Evolutionary conservation across 805 yeast species (phyloP).

Genomic region (Nakazawaea sp.): DNA sequence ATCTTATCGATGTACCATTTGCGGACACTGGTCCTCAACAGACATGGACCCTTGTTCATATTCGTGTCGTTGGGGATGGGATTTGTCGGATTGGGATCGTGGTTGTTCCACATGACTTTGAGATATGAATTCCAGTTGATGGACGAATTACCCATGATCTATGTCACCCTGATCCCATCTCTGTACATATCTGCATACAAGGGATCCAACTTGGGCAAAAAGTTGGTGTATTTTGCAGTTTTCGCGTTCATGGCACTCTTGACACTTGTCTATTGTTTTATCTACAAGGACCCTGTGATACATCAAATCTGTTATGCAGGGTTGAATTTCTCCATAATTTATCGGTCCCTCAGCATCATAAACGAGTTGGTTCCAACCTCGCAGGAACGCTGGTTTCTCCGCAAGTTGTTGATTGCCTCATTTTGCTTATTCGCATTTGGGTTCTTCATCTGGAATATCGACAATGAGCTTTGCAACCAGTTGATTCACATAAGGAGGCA

Average conservation of each 20-base stretch:
- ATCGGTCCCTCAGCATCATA: constrained; percentile 35
- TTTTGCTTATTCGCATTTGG: constrained; percentile 55
- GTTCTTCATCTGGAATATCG: constrained; percentile 83
- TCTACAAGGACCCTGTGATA: constrained; percentile 74
- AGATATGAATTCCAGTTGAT: constrained; percentile 82
- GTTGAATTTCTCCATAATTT: constrained; percentile 67
- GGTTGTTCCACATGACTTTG: constrained; percentile 96
- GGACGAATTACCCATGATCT: constrained; percentile 97
- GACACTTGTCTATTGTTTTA: constrained; percentile 61
- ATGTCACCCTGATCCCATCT: constrained; percentile 93
- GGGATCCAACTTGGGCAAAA: constrained; percentile 14
- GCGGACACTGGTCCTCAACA: constrained; percentile 49
- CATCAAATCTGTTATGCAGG: constrained; percentile 84
- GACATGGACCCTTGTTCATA: constrained; percentile 64
- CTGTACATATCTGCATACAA: constrained; percentile 27
- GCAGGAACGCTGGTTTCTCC: constrained; percentile 16
- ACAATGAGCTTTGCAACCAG: constrained; percentile 65
- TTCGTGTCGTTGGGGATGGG: constrained; percentile 74
- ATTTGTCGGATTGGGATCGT: constrained; percentile 87
- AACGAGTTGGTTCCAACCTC: constrained; percentile 16
- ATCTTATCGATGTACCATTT: constrained; percentile 29
- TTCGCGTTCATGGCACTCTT: constrained; percentile 32
- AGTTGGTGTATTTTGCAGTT: constrained; percentile 3
- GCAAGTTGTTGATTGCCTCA: constrained; percentile 21
- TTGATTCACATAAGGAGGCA: constrained; percentile 55